These are phyloP conservation scores for Somion occarium DNA, from an alignment of 1,284 basidiomycete genomes.

Conservation along the genomic window DNA sequence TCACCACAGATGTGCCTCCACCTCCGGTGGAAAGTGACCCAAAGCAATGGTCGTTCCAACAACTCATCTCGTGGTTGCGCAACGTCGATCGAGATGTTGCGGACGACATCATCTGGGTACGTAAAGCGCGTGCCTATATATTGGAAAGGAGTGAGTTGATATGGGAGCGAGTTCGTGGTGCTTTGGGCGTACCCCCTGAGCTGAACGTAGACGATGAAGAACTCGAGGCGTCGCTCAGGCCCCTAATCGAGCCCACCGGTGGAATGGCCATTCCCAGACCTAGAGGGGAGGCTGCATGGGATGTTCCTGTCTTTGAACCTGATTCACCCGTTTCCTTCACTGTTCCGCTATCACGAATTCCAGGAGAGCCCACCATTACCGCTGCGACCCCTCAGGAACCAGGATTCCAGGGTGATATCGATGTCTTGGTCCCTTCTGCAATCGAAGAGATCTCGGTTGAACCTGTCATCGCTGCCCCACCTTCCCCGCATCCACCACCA, in stretches of 20 bases:
- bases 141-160: conserved; percentile 68
- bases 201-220: conserved; percentile 54
- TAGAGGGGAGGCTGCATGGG: not conserved
- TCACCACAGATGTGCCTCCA: conserved; percentile 6
- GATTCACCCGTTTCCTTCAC: conserved; percentile 14
- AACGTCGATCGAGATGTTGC: conserved; percentile 51
- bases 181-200: conserved; percentile 72
- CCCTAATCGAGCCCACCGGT: not conserved
- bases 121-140: conserved; percentile 60
- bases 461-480: conserved; percentile 11
- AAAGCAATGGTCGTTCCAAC: conserved; percentile 50
- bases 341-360: not conserved
- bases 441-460: conserved; percentile 2
- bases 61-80: conserved; percentile 59
- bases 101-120: conserved; percentile 61
- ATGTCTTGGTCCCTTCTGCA: not conserved
- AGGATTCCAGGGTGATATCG: not conserved
- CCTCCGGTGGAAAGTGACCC: conserved; percentile 38
- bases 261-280: conserved; percentile 3
- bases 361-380: not conserved
- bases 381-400: not conserved
- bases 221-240: conserved; percentile 7
- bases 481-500: conserved; percentile 7
- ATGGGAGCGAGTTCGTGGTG: conserved; percentile 79
- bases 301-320: conserved; percentile 16